phyloP scores from a whole-genome alignment of 1,284 basidiomycete genomes.

The Rhodotorula sp. region DNA sequence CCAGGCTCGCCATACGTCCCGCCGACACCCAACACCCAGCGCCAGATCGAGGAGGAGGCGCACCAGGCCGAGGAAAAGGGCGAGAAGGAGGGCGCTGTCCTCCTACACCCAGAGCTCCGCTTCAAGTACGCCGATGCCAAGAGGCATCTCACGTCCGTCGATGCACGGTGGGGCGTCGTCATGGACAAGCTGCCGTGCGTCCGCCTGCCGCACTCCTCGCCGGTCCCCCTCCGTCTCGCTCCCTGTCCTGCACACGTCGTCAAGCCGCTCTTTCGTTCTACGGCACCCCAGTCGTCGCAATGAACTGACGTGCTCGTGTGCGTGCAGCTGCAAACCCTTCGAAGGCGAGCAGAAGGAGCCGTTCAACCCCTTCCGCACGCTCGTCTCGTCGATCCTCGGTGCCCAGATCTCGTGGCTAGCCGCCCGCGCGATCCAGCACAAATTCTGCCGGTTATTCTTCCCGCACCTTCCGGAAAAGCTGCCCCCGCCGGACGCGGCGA shows the following conservation, averaged over 20 bases:
- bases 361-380: slow-evolving; percentile 71
- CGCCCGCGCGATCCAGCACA: slow-evolving; percentile 80
- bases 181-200: slow-evolving; percentile 54
- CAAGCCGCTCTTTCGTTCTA: too few relatives aligned
- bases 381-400: slow-evolving; percentile 62
- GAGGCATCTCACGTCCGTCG: slow-evolving; percentile 66
- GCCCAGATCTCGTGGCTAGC: slow-evolving; percentile 86
- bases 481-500: slow-evolving; percentile 15
- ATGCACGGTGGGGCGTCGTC: slow-evolving; percentile 69
- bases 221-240: too few relatives aligned
- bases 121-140: slow-evolving; percentile 76
- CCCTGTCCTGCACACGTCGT: too few relatives aligned
- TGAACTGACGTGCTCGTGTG: neutral
- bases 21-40: slow-evolving; percentile 22
- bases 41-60: slow-evolving; percentile 13
- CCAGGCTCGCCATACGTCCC: slow-evolving; percentile 24
- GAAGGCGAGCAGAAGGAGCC: slow-evolving; percentile 59
- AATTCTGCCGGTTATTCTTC: slow-evolving; percentile 74
- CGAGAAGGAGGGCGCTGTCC: slow-evolving; percentile 27
- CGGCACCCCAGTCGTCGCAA: too few relatives aligned
- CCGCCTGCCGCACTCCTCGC: too few relatives aligned
- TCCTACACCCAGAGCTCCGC: slow-evolving; percentile 66
- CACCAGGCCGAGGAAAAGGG: slow-evolving; percentile 16
- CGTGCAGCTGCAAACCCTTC: slow-evolving; percentile 65
- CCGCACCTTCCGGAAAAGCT: slow-evolving; percentile 69